Conservation (phyloP, 768 basidiomycete genomes). For the Mycena maculata region DNA sequence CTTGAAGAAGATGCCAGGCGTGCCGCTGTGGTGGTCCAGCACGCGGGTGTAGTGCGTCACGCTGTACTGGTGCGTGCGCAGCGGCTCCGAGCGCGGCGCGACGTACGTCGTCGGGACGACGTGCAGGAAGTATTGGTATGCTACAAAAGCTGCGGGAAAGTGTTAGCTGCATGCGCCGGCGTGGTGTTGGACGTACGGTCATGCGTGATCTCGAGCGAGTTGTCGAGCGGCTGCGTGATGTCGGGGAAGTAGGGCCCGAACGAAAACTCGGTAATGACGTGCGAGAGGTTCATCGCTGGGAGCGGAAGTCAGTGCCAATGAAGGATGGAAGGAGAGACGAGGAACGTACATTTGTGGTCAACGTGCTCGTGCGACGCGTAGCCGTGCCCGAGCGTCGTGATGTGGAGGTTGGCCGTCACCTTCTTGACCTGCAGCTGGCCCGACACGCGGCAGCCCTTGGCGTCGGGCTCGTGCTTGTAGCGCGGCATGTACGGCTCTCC, state of each 20-base stretch:
- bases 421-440: constrained; percentile 88
- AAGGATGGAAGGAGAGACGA: not conserved
- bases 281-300: constrained; percentile 94
- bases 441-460: constrained; percentile 86
- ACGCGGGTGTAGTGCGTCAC: constrained; percentile 92
- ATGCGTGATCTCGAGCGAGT: constrained; percentile 81
- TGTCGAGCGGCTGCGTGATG: constrained; percentile 93
- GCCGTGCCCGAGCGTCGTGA: constrained; percentile 95
- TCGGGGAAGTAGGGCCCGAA: constrained; percentile 97
- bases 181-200: constrained; percentile 60
- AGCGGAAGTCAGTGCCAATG: too few species aligned
- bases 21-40: constrained; percentile 78
- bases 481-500: constrained; percentile 73
- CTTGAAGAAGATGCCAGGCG: constrained; percentile 98
- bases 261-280: constrained; percentile 96
- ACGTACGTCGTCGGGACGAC: constrained; percentile 97
- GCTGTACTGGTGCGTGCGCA: constrained; percentile 89
- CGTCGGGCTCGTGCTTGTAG: constrained; percentile 74
- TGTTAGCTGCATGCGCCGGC: not conserved
- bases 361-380: constrained; percentile 90
- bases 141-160: constrained; percentile 73
- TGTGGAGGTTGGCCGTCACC: constrained; percentile 93
- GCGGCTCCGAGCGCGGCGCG: constrained; percentile 71
- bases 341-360: constrained; percentile 79
- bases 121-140: constrained; percentile 94